Conservation (phyloP, 2,329 filamentous ascomycete species). For the Aspergillus ochraceus region DNA sequence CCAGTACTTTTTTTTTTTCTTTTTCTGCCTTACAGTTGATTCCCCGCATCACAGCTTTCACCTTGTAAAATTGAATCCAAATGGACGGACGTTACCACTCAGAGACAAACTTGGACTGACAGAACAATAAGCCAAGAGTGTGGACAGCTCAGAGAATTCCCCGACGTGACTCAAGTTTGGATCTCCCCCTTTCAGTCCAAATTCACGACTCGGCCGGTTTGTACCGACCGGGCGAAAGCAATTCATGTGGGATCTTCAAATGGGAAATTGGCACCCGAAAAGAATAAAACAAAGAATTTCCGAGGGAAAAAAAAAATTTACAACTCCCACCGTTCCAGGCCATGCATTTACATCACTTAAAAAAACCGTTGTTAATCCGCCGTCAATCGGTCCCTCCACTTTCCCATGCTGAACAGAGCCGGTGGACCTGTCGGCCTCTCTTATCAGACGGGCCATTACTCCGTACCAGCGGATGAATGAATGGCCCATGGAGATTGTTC, state of each 20-base stretch:
- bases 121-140: not conserved
- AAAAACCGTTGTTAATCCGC: slow-evolving; percentile 7
- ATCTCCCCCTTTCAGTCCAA: slow-evolving; percentile 4
- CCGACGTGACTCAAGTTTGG: slow-evolving; percentile 3
- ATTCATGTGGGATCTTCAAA: slow-evolving; percentile 6
- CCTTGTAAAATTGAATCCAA: not conserved
- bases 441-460: slow-evolving; percentile 19
- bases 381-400: slow-evolving; percentile 8
- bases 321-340: not conserved
- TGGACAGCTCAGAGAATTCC: slow-evolving; percentile 10
- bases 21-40: not conserved
- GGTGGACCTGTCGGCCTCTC: slow-evolving; percentile 12
- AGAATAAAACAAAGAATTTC: slow-evolving; percentile 1
- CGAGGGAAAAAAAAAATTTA: not conserved
- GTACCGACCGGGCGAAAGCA: slow-evolving; percentile 10
- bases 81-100: not conserved
- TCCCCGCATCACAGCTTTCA: not conserved
- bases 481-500: not conserved
- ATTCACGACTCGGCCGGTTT: slow-evolving; percentile 9
- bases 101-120: not conserved
- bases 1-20: no score
- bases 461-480: slow-evolving; percentile 4
- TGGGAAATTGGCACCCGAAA: not conserved
- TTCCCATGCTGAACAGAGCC: slow-evolving; percentile 4
- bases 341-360: not conserved